Percentiles rank a stretch among this genome's conserved stretches.
Conservation (phyloP, 139 green algal species). For the Chlamydomonas sp. region DNA sequence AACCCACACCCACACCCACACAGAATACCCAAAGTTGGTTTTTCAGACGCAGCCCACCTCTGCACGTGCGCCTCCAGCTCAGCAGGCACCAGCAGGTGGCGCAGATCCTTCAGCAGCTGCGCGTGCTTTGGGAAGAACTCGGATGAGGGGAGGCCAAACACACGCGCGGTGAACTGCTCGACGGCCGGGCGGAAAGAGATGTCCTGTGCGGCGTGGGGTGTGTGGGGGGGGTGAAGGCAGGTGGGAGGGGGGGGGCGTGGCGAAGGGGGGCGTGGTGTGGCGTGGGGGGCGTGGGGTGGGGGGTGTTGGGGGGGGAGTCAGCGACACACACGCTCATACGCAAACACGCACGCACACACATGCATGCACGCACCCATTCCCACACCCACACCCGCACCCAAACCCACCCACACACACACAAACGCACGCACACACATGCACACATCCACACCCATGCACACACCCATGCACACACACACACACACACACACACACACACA, state of each 20-base stretch:
- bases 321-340: no score
- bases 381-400: not conserved
- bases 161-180: conserved; percentile 63
- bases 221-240: no score
- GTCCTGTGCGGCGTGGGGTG: not conserved
- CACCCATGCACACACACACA: not conserved
- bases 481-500: not conserved
- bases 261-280: no score
- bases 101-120: conserved; percentile 28
- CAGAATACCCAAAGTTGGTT: no score
- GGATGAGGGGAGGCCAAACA: conserved; percentile 49
- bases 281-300: no score
- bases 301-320: no score
- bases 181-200: conserved; percentile 43
- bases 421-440: not conserved
- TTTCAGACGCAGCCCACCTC: conserved; percentile 13
- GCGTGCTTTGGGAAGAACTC: conserved; percentile 53
- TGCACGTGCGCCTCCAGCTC: conserved; percentile 24
- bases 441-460: not conserved
- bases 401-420: not conserved
- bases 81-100: conserved; percentile 31
- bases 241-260: no score
- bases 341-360: no score
- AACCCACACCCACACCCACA: no score
- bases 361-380: not conserved